Base-by-base conservation (phyloP, 78 protist species). In the Dictyostelium firmibasis region DNA sequence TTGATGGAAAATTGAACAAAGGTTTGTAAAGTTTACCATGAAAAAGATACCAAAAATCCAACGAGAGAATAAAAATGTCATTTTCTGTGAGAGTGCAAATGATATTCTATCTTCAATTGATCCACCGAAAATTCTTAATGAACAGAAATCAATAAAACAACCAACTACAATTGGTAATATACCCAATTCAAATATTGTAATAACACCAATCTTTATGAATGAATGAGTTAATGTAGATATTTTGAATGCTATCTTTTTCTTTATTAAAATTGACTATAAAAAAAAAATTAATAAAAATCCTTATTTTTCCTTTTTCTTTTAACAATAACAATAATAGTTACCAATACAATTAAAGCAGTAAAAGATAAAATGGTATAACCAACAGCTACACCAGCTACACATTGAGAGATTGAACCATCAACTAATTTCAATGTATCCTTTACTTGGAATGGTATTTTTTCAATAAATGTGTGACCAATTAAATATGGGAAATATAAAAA, bases 1-100 rank as follows among this genome's bases (percentile, higher is more conserved):
- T 69, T 89, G 86, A 31, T 81, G 79, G 11, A 89, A 60, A 10
- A 41, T 29, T 3, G 38, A 14, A 25, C 31, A 31, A 9, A 81
- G 31, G 3, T 29, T 43, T 4, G 87, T 23, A 16, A 89, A 35
- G n/a, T 69, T 69, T 11, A 81, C 14, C 57, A 81, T 78, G 69
- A 47, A 70, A 81, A 89, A 69, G 69, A 89, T 43, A 11, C 94
- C 94, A 41, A 81, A 57, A 11, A 78, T 85, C 94, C 86, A 89
- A 79, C 94, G 72, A 0, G 94, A 62, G 14, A 89, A 35, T 18
- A 81, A 27, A 47, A 81, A 89, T 81, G 78, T 47, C 38, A 78
- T 20, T 38, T 86, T 86, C 9, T 86, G 57, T 8, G 60, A 29
- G 18, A 57, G 16, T 3, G 67, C 27, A 50, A 10, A 64, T 2